Percentiles rank a stretch among this genome's conserved stretches.
Evolutionary conservation across 139 green algal species (phyloP).

Genomic region (Pseudopediastrum boryanum): DNA sequence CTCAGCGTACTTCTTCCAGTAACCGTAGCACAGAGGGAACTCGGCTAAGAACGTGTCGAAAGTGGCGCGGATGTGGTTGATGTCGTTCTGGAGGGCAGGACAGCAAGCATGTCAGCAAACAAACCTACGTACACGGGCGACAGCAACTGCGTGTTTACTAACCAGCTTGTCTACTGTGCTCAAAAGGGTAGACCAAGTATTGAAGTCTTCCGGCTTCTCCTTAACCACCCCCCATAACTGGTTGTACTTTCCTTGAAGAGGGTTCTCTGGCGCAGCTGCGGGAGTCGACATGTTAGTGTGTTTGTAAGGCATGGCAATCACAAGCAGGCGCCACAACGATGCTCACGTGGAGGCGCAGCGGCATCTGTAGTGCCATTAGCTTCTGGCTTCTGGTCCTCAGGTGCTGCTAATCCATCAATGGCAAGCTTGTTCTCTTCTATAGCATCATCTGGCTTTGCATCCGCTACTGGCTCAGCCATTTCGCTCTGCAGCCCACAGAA

Average conservation of each 20-base stretch:
- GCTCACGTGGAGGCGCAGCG: no score
- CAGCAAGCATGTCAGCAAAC: conserved; percentile 3
- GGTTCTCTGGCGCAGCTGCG: conserved; percentile 30
- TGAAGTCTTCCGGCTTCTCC: conserved; percentile 72
- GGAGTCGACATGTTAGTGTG: no score
- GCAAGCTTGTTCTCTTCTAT: no score
- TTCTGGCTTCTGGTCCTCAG: no score
- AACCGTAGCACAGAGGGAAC: conserved; percentile 88
- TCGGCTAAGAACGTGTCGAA: conserved; percentile 81
- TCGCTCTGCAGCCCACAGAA: no score
- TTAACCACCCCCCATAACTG: conserved; percentile 52
- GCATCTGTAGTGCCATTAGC: no score
- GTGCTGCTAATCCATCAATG: no score
- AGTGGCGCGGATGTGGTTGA: conserved; percentile 54
- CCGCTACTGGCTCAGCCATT: no score
- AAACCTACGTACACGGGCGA: not conserved
- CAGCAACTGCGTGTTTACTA: not conserved
- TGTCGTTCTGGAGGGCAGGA: conserved; percentile 59
- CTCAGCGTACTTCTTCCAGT: conserved; percentile 93
- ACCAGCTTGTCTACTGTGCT: conserved; percentile 68
- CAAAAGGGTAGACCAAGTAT: conserved; percentile 72
- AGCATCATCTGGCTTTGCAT: no score
- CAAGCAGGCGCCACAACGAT: no score
- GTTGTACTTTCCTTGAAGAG: conserved; percentile 39
- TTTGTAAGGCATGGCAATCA: no score